Evolutionary conservation across 2,329 filamentous ascomycete genomes (phyloP).

Genomic region (Alternaria longipes): DNA sequence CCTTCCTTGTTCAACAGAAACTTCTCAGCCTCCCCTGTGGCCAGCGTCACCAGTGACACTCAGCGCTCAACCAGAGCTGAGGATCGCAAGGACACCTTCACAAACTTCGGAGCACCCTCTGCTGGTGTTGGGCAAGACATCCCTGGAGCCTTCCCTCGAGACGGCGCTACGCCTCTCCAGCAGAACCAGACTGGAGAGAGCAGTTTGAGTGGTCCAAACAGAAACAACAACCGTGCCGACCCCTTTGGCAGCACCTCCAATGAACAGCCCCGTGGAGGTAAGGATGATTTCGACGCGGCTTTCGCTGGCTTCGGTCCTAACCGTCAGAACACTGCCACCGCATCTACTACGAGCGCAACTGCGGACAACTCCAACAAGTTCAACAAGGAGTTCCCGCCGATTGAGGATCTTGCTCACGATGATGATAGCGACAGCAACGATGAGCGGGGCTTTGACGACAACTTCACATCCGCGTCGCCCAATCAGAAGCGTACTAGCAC

Average conservation of each 20-base stretch:
- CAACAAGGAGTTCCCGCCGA: conserved; percentile 88
- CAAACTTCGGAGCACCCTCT: conserved; percentile 48
- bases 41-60: conserved; percentile 52
- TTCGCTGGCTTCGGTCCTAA: conserved; percentile 76
- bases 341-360: conserved; percentile 42
- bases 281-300: conserved; percentile 85
- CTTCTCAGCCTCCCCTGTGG: conserved; percentile 51
- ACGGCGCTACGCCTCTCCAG: conserved; percentile 55
- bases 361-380: conserved; percentile 60
- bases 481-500: conserved; percentile 45
- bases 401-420: conserved; percentile 82
- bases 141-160: conserved; percentile 60
- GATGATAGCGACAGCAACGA: conserved; percentile 78
- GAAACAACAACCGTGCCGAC: conserved; percentile 53
- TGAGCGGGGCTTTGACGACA: conserved; percentile 86
- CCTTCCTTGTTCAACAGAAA: conserved; percentile 51
- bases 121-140: conserved; percentile 43
- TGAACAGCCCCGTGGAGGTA: conserved; percentile 58
- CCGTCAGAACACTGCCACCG: conserved; percentile 59
- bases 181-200: conserved; percentile 60
- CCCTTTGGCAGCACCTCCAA: conserved; percentile 49
- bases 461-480: conserved; percentile 75
- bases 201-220: conserved; percentile 58
- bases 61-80: conserved; percentile 48
- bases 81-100: conserved; percentile 53